Evolutionary conservation across 805 yeast species (phyloP), one percentile per base, ranked within the genome.

Genomic region (Metschnikowia cubensis): DNA sequence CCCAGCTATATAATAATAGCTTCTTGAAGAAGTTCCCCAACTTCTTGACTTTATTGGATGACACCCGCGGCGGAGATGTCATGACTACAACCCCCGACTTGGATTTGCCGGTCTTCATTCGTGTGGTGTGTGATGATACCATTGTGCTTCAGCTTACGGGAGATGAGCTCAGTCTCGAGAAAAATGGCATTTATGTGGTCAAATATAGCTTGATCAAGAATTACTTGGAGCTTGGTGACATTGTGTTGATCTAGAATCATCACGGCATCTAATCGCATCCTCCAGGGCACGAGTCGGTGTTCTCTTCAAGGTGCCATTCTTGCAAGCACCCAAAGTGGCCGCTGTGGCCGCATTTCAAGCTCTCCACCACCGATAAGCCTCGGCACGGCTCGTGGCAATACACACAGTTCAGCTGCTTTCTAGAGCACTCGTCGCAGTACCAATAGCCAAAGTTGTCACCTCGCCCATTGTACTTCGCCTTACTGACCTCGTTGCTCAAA

Each of bases 41-140:
- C 17, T 75, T 77, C 36, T 68, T 89, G 45, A 89, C 85, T 43
- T 81, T 83, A 4, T 71, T 94, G 50, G 95, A 90, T 59, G 97
- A 89, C 56, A 79, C 79, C 1, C 76, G 82, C 17, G 75, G 75
- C 3, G 71, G 70, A 3, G 65, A 84, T 13, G 74, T 81, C 7
- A 91, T 94, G 98, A 74, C 92, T 2, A 86, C 82, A 14, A 77
- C 76, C 52, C 98, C 98, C 0, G 87, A 87, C 44, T 57, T 87
- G 62, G 77, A 86, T 54, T 79, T 75, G 51, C 87, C 94, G 6
- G 97, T 94, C 1, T 90, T 89, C 59, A 72, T 91, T 10, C 75
- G 80, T 42, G 85, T 81, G 80, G 43, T 71, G 84, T 55, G 60
- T 11, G 55, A 56, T 4, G 55, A 54, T 6, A 65, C 71, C 10